Conservation (phyloP, 768 basidiomycete species). For the Boletus pseudo-olivaceus region DNA sequence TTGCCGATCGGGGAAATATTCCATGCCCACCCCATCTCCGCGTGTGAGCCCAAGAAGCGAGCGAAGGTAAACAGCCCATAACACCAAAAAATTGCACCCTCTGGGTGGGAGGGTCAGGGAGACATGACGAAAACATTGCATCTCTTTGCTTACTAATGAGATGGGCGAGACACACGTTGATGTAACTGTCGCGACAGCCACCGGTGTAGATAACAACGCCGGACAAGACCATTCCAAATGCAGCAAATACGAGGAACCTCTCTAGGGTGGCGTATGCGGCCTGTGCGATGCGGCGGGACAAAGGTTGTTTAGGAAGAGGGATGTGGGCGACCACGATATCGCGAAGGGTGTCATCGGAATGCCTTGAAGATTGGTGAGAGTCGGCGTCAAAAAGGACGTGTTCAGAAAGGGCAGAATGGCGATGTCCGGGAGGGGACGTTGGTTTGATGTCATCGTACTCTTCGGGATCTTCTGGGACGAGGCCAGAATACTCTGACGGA, state of each 20-base stretch:
- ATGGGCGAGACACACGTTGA: slow-evolving; percentile 87
- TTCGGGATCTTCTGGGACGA: slow-evolving; percentile 53
- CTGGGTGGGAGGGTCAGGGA: slow-evolving; percentile 34
- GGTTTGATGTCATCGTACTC: slow-evolving; percentile 49
- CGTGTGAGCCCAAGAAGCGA: slow-evolving; percentile 90
- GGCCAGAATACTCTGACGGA: slow-evolving; percentile 51
- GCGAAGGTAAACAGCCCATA: slow-evolving; percentile 87
- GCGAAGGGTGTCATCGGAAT: slow-evolving; percentile 59
- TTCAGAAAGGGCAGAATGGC: slow-evolving; percentile 46
- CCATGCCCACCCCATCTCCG: slow-evolving; percentile 94
- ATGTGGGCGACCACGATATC: slow-evolving; percentile 30
- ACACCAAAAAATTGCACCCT: slow-evolving; percentile 90
- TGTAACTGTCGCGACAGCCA: slow-evolving; percentile 72
- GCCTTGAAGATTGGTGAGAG: slow-evolving; percentile 39
- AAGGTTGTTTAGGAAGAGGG: slow-evolving; percentile 15
- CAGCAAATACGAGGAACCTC: slow-evolving; percentile 66
- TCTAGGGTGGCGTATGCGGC: slow-evolving; percentile 53
- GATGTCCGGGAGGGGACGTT: slow-evolving; percentile 30
- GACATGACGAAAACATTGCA: neutral
- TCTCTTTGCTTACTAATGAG: slow-evolving; percentile 66
- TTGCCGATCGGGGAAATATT: slow-evolving; percentile 59
- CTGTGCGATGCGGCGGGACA: slow-evolving; percentile 43
- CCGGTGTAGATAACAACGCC: slow-evolving; percentile 85
- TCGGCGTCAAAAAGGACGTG: slow-evolving; percentile 48
- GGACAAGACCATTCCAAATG: slow-evolving; percentile 57